Evolutionary conservation across 1,284 basidiomycete species (phyloP).

Genomic region (Uromyces viciae-fabae): DNA sequence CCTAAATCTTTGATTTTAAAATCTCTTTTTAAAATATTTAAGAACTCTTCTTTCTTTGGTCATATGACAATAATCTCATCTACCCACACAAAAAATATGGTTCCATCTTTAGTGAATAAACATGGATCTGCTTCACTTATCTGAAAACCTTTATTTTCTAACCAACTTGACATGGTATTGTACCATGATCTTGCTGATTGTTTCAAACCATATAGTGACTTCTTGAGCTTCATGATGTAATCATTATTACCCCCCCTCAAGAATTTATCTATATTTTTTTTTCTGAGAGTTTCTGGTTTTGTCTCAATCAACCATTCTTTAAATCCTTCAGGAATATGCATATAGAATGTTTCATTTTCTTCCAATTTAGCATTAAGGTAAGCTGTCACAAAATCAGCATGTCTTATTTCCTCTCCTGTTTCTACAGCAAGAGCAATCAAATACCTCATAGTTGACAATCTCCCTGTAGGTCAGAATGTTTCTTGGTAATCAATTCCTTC

Average conservation of each 20-base stretch:
- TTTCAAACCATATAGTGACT: slow-evolving; percentile 40
- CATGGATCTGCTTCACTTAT: slow-evolving; percentile 35
- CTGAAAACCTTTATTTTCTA: slow-evolving; percentile 35
- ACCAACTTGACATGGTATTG: slow-evolving; percentile 20
- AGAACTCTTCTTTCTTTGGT: neutral
- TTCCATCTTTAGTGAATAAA: slow-evolving; percentile 18
- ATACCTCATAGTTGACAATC: neutral
- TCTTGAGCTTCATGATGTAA: slow-evolving; percentile 13
- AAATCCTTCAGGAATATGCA: slow-evolving; percentile 19
- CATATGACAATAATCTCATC: slow-evolving; percentile 27
- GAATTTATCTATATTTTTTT: neutral
- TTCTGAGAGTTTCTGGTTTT: slow-evolving; percentile 21
- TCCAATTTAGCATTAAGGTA: slow-evolving; percentile 19
- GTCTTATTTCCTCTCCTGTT: neutral
- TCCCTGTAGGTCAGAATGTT: slow-evolving; percentile 26
- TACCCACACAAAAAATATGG: slow-evolving; percentile 32
- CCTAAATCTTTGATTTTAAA: slow-evolving; percentile 43
- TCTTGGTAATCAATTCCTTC: slow-evolving; percentile 33
- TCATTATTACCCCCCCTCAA: slow-evolving; percentile 22
- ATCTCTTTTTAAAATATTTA: slow-evolving; percentile 4
- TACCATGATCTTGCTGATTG: slow-evolving; percentile 43
- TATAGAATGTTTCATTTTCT: slow-evolving; percentile 26
- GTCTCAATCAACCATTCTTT: slow-evolving; percentile 31
- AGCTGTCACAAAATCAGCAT: slow-evolving; percentile 36
- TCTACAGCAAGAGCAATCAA: slow-evolving; percentile 2